Base-by-base conservation (phyloP, 169 alveolate genomes). In the Miamiensis avidus region DNA sequence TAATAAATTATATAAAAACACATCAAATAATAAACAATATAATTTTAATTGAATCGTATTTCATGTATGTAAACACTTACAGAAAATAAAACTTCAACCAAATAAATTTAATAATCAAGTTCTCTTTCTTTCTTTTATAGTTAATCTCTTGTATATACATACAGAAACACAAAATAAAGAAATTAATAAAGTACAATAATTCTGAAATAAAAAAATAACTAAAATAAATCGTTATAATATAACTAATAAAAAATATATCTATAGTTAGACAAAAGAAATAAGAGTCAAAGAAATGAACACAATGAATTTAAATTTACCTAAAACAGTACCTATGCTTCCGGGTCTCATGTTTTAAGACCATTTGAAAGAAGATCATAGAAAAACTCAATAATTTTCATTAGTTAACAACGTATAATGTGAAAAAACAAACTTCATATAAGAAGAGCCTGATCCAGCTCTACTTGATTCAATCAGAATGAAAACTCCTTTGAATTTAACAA, bases 321-420 rank as follows among this genome's bases (percentile, higher is more conserved):
- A 49, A 73, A 31, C 74, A 25, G 88, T 94, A 20, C 97, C 97
- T 1, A 89, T 90, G 91, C 88, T 95, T 29, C 97, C 97, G n/a
- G 97, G 97, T 33, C 92, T 89, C 82, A 77, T 72, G 30, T 90
- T 92, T 88, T 76, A 77, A 49, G 96, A 95, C 82, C 96, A 95
- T 28, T 87, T 92, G 31, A 89, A 93, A 78, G 92, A 94, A 34
- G 82, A 89, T 76, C 93, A 89, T 81, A 94, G 92, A 79, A 93
- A 93, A 86, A 91, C 95, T 75, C 92, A 95, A 79, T 83, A 91
- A 64, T 89, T 95, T 76, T 82, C 90, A 25, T 90, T 91, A n/a
- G 84, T 82, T 74, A 93, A 92, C 74, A 95, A 94, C 49, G 79
- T 94, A 74, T 85, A 82, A 32, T 76, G 83, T 34, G 97, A 94